Base-by-base conservation (phyloP, 2,329 filamentous ascomycete species). In the Aotearoamyces nothofagi region DNA sequence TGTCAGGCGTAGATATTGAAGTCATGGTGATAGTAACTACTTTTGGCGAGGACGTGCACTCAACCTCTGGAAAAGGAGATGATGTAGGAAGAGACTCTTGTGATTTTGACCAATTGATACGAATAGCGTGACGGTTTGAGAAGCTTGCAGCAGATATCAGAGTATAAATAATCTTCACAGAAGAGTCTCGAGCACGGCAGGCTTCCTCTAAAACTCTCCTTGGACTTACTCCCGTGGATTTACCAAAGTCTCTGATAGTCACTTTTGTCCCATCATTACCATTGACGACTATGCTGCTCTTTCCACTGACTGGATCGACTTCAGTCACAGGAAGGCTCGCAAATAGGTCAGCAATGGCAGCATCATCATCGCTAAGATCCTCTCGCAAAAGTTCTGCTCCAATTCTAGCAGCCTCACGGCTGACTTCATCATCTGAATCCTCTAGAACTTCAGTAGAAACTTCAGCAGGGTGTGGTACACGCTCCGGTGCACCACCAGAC, bases 161-260 rank as follows among this genome's bases (percentile, higher is more conserved):
- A 32, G 63, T 71, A 48, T 77, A 90, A 3, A 55, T 57, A 14
- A 93, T 54, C 40, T 66, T 77, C 16, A 66, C 78, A 3, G 63
- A 63, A 2, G 76, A 58, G 46, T 93, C 83, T 52, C 82, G 79
- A 37, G 83, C 70, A 42, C 78, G 76, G 49, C 86, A 92, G n/a
- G 81, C 70, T 50, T 94, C 86, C 50, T 94, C 84, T 9, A 96
- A 56, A 15, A 81, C 64, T 39, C 78, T 67, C 36, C 72, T 69
- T 10, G 87, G 86, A 41, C 60, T 79, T 16, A 92, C 54, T 5
- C 87, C 86, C 9, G 69, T 68, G 60, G 73, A 75, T 50, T 82
- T 83, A 2, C 82, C 84, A 60, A 96, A 94, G 43, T 94, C 78
- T 24, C 80, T 65, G 27, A 92, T 65, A 1, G 59, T 64, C 4